A percentile compares a stretch with the other conserved stretches of the same genome.
phyloP scores from a whole-genome alignment of 257 asterid species.

The Gynochthodes officinalis region DNA sequence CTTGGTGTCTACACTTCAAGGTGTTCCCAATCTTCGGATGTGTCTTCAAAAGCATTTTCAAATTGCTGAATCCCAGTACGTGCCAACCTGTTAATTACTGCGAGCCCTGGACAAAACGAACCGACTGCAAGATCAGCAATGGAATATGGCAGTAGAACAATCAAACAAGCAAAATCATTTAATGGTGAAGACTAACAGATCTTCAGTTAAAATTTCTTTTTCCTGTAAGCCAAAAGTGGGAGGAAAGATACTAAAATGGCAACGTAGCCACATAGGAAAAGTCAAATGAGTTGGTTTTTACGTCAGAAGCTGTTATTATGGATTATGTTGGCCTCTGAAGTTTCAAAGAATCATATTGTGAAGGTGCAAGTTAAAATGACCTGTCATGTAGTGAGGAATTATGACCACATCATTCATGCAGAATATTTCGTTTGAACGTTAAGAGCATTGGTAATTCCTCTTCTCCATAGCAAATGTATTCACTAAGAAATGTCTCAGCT shows the following conservation, averaged over 20 bases:
- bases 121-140: neutral
- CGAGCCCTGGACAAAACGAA: slow-evolving; percentile 43
- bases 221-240: neutral
- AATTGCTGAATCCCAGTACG: slow-evolving; percentile 36
- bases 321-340: neutral
- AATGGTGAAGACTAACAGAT: neutral
- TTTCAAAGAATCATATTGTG: neutral
- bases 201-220: neutral
- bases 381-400: no score
- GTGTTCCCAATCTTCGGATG: slow-evolving; percentile 39
- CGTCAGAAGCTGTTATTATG: no score
- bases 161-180: neutral
- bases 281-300: no score
- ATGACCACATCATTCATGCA: neutral
- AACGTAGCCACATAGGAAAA: no score
- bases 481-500: neutral
- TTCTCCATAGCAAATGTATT: neutral
- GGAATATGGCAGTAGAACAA: neutral
- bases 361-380: no score
- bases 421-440: neutral
- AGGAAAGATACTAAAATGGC: neutral
- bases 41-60: slow-evolving; percentile 32
- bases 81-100: slow-evolving; percentile 52
- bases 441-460: neutral
- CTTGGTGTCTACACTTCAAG: slow-evolving; percentile 12